Percentiles rank a stretch among this genome's conserved stretches.
These are phyloP conservation scores for Phytophthora rubi DNA, from an alignment of 352 stramenopile species.

Conservation along the genomic window DNA sequence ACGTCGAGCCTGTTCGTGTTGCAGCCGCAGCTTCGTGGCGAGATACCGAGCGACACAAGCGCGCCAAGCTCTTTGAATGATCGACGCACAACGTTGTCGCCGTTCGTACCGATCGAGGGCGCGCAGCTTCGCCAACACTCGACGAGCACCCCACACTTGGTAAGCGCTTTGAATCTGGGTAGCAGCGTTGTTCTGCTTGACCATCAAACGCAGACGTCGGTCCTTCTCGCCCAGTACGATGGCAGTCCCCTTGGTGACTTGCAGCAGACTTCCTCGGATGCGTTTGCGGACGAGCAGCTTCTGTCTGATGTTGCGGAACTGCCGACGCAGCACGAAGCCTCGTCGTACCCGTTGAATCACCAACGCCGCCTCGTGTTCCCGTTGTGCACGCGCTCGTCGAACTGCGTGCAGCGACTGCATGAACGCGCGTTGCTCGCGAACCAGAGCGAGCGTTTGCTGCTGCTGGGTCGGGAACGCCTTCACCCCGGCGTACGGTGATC, in stretches of 20 bases:
- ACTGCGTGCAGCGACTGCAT: conserved; percentile 45
- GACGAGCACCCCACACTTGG: conserved; percentile 35
- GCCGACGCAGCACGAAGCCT: conserved; percentile 53
- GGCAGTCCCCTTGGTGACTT: conserved; percentile 67
- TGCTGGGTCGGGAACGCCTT: conserved; percentile 28
- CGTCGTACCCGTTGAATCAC: conserved; percentile 64
- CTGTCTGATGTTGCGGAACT: conserved; percentile 53
- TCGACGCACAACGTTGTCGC: conserved; percentile 12
- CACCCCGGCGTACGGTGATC: conserved; percentile 23
- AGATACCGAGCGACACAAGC: conserved; percentile 29
- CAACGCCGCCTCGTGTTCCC: conserved; percentile 54
- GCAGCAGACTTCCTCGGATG: conserved; percentile 61
- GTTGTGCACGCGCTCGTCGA: conserved; percentile 38
- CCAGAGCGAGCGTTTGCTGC: conserved; percentile 42
- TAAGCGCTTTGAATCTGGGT: conserved; percentile 47
- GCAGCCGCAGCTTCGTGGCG: conserved; percentile 32
- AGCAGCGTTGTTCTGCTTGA: conserved; percentile 36
- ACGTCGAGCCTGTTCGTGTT: conserved; percentile 31
- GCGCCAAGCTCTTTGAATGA: conserved; percentile 54
- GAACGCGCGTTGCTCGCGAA: conserved; percentile 52
- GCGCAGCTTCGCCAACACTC: conserved; percentile 41
- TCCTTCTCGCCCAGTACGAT: conserved; percentile 73
- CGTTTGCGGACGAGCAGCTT: conserved; percentile 71
- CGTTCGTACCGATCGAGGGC: conserved; percentile 34
- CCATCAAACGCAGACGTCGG: conserved; percentile 33